A percentile compares a stretch with the other conserved stretches of the same genome.
Evolutionary conservation across 257 asterid species (phyloP).

Genomic region (Gardenia jasminoides): DNA sequence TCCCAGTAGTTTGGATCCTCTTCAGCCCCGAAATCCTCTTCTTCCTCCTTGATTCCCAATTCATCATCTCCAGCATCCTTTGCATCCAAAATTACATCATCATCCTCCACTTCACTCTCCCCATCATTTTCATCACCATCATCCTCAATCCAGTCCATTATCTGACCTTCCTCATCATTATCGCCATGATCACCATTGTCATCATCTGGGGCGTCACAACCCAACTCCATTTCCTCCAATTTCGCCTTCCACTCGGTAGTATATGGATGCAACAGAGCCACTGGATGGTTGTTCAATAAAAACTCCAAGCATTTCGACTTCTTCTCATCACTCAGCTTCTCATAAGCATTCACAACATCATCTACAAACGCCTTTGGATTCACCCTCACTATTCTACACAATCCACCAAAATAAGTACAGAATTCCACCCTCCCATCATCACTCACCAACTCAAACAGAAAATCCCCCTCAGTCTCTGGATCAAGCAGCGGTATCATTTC

Average conservation of each 20-base stretch:
- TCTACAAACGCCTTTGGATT: slow-evolving; percentile 87
- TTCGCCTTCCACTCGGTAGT: slow-evolving; percentile 92
- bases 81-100: slow-evolving; percentile 42
- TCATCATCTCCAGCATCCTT: slow-evolving; percentile 49
- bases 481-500: slow-evolving; percentile 66
- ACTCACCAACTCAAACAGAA: slow-evolving; percentile 61
- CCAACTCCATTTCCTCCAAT: slow-evolving; percentile 95
- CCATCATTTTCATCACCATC: slow-evolving; percentile 43
- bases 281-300: slow-evolving; percentile 71
- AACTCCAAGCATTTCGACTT: slow-evolving; percentile 78
- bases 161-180: slow-evolving; percentile 38
- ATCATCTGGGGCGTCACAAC: slow-evolving; percentile 94
- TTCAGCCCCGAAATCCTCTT: slow-evolving; percentile 39
- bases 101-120: slow-evolving; percentile 34
- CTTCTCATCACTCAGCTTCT: slow-evolving; percentile 72
- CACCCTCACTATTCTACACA: slow-evolving; percentile 78
- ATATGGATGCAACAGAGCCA: slow-evolving; percentile 73
- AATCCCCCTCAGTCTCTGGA: slow-evolving; percentile 72
- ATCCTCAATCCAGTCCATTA: slow-evolving; percentile 87
- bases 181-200: slow-evolving; percentile 29
- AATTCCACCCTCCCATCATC: slow-evolving; percentile 73
- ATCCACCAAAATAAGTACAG: slow-evolving; percentile 86
- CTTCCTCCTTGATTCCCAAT: slow-evolving; percentile 56
- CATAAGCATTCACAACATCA: slow-evolving; percentile 78
- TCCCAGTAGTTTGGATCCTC: slow-evolving; percentile 73